Conservation (phyloP, 495 filamentous ascomycete species). For the Rostrohypoxylon terebratum region DNA sequence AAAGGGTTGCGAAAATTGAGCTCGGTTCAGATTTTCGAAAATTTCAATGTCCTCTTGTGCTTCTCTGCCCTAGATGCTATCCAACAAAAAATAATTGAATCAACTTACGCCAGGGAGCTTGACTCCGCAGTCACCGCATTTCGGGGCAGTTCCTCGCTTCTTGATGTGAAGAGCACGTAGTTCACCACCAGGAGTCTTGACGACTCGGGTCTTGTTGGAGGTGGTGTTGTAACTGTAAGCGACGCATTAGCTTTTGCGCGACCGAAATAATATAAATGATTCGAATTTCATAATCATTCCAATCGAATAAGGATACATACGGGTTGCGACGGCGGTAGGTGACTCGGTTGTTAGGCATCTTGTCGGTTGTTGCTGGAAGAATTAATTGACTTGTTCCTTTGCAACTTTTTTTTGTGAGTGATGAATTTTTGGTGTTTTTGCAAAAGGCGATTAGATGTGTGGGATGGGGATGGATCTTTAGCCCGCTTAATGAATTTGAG, state of each 20-base stretch:
- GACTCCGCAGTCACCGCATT: slow-evolving; percentile 98
- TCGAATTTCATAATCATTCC: slow-evolving; percentile 21
- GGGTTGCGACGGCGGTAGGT: slow-evolving; percentile 88
- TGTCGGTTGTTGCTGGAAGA: slow-evolving; percentile 68
- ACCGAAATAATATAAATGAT: slow-evolving; percentile 12
- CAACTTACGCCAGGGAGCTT: slow-evolving; percentile 92
- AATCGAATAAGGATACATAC: slow-evolving; percentile 67
- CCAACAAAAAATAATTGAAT: slow-evolving; percentile 11
- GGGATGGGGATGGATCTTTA: slow-evolving; percentile 52
- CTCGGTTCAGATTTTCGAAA: neutral
- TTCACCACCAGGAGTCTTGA: slow-evolving; percentile 96
- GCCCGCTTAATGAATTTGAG: slow-evolving; percentile 47
- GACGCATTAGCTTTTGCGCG: slow-evolving; percentile 46
- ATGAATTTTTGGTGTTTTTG: slow-evolving; percentile 58
- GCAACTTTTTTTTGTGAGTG: slow-evolving; percentile 59
- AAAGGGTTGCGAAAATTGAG: neutral
- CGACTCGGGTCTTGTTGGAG: slow-evolving; percentile 94
- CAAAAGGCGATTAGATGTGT: slow-evolving; percentile 38
- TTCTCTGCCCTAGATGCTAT: neutral
- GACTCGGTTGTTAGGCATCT: slow-evolving; percentile 68
- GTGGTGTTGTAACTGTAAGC: slow-evolving; percentile 88
- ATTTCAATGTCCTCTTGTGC: neutral
- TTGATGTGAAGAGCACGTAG: slow-evolving; percentile 97
- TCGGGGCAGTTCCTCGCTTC: slow-evolving; percentile 95
- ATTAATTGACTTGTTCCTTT: slow-evolving; percentile 52